Evolutionary conservation across 306 rosid species (phyloP).

Genomic region (Lathyrus oleraceus): DNA sequence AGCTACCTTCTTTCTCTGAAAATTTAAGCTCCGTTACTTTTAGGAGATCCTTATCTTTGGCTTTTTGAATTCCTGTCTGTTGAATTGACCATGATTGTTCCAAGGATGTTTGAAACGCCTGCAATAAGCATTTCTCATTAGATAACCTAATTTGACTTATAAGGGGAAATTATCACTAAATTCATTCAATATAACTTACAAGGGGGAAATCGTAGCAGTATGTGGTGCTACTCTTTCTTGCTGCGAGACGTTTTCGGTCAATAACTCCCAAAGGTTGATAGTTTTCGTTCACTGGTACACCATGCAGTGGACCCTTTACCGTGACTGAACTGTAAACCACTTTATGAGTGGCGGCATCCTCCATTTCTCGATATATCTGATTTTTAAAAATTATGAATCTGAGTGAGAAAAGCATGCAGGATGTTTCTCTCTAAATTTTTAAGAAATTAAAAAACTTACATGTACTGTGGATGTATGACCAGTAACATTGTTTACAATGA

Average conservation of each 20-base stretch:
- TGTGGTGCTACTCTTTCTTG: constrained; percentile 89
- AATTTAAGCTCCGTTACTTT: constrained; percentile 80
- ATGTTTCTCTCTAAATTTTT: constrained; percentile 29
- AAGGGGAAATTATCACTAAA: constrained; percentile 14
- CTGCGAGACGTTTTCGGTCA: constrained; percentile 78
- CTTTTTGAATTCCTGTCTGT: constrained; percentile 46
- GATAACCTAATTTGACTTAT: constrained; percentile 28
- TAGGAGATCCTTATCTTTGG: constrained; percentile 55
- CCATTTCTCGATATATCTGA: constrained; percentile 83
- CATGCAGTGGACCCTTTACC: constrained; percentile 63
- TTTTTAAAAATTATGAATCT: constrained; percentile 27
- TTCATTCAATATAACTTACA: constrained; percentile 52
- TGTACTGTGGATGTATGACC: constrained; percentile 92
- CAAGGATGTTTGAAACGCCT: constrained; percentile 91
- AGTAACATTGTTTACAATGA: constrained; percentile 87
- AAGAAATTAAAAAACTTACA: constrained; percentile 54
- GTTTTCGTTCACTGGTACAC: constrained; percentile 69
- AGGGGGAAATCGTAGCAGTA: constrained; percentile 97
- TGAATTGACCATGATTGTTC: constrained; percentile 78
- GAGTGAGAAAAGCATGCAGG: neutral
- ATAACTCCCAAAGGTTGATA: constrained; percentile 83
- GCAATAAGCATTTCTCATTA: constrained; percentile 40
- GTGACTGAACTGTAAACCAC: constrained; percentile 71
- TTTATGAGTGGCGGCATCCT: constrained; percentile 58
- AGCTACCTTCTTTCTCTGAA: constrained; percentile 68